These are phyloP conservation scores for Turnera subulata DNA, from an alignment of 345 rosid genomes.

Conservation along the genomic window DNA sequence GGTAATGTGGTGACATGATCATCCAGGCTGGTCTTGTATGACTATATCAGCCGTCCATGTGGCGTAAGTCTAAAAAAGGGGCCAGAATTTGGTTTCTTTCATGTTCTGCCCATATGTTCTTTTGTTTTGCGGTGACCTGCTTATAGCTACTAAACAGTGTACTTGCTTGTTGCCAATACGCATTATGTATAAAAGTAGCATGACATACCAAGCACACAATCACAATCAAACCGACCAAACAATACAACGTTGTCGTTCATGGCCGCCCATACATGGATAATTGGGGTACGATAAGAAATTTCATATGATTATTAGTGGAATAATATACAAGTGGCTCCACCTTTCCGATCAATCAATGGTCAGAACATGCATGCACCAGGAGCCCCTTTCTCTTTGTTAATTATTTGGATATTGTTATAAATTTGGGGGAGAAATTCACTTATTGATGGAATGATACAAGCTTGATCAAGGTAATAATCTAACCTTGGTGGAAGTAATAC, in stretches of 20 bases:
- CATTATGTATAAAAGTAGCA: constrained; percentile 16
- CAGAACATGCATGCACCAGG: neutral
- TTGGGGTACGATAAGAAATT: neutral
- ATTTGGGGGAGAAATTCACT: too few species aligned
- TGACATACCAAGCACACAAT: constrained; percentile 13
- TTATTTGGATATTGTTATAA: too few species aligned
- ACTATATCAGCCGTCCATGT: constrained; percentile 7
- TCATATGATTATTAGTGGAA: neutral
- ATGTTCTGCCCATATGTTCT: too few species aligned
- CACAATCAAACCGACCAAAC: constrained; percentile 49
- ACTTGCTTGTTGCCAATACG: too few species aligned
- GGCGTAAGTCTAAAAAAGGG: constrained; percentile 10
- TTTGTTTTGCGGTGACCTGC: too few species aligned
- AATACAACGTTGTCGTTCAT: constrained; percentile 26
- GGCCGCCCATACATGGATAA: constrained; percentile 39
- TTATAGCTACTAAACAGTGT: too few species aligned
- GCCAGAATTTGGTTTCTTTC: neutral
- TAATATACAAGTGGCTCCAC: constrained; percentile 12
- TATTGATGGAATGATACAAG: too few species aligned
- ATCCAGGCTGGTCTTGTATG: neutral
- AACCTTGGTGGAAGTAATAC: too few species aligned
- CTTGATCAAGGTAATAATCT: too few species aligned
- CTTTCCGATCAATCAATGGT: neutral
- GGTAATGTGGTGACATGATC: constrained; percentile 16
- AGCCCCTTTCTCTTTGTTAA: neutral